Conservation (phyloP, 2,329 filamentous ascomycete species). For the Pseudocercospora ulei region DNA sequence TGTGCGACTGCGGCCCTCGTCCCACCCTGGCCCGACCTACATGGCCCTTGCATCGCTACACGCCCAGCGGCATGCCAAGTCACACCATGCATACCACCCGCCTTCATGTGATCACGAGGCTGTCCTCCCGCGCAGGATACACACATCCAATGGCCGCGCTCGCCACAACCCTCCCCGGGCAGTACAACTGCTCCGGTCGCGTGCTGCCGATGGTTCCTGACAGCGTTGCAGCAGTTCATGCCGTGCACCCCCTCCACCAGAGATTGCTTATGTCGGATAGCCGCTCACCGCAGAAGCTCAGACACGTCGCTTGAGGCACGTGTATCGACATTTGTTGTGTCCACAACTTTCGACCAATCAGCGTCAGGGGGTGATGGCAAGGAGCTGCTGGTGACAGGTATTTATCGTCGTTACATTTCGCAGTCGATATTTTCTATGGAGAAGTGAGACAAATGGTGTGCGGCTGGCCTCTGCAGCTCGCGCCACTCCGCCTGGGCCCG, state of each 20-base stretch:
- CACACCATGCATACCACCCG: conserved; percentile 13
- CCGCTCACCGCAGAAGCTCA: too few relatives aligned
- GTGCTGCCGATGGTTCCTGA: conserved; percentile 20
- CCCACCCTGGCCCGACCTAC: conserved; percentile 5
- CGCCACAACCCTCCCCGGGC: conserved; percentile 14
- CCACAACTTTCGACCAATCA: too few relatives aligned
- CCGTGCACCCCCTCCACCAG: neutral
- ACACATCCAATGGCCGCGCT: conserved; percentile 14
- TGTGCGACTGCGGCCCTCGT: conserved; percentile 13
- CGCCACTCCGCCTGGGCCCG: too few relatives aligned
- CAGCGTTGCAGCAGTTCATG: conserved; percentile 22
- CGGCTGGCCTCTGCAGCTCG: too few relatives aligned
- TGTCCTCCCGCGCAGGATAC: neutral
- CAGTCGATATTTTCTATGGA: too few relatives aligned
- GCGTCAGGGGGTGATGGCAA: too few relatives aligned
- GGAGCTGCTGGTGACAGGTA: too few relatives aligned
- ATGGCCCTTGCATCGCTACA: conserved; percentile 18
- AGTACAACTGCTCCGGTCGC: conserved; percentile 10
- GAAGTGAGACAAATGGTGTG: too few relatives aligned
- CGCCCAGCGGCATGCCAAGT: conserved; percentile 15
- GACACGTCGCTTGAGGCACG: too few relatives aligned
- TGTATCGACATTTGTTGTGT: too few relatives aligned
- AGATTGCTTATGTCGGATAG: conserved; percentile 8
- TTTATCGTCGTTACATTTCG: too few relatives aligned
- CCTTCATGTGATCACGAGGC: conserved; percentile 18